Evolutionary conservation across 768 basidiomycete genomes (phyloP).

Genomic region (Mycena metata): DNA sequence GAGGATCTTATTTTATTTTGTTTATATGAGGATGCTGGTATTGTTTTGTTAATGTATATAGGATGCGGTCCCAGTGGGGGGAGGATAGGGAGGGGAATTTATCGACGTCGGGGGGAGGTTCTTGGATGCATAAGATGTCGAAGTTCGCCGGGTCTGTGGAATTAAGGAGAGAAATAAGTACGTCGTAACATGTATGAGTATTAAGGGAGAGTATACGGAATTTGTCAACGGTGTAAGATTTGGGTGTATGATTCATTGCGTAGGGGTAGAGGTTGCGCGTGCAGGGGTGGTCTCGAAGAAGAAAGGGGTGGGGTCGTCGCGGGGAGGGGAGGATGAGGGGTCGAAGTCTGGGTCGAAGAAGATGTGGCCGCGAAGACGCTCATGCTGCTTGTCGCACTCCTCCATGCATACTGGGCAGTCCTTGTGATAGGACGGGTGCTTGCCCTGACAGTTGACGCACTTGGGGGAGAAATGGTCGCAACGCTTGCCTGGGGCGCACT

Average conservation of each 20-base stretch:
- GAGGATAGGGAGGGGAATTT: slow-evolving; percentile 5
- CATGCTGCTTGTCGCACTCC: no score
- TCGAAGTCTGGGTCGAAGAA: no score
- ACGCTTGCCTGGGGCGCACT: no score
- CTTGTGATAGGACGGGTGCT: no score
- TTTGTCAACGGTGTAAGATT: slow-evolving; percentile 1
- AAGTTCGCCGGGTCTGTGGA: not conserved
- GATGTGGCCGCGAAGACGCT: no score
- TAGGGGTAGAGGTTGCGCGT: not conserved
- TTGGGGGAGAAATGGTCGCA: no score
- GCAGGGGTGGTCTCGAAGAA: no score
- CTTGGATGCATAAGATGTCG: slow-evolving; percentile 18
- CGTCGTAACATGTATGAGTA: not conserved
- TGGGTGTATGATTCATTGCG: not conserved
- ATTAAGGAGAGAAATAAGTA: slow-evolving; percentile 1
- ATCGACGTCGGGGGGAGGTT: slow-evolving; percentile 12
- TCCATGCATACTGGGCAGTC: no score
- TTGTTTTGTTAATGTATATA: slow-evolving; percentile 8
- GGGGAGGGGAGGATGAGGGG: no score
- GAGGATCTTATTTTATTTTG: slow-evolving; percentile 8
- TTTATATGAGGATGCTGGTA: not conserved
- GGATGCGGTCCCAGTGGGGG: slow-evolving; percentile 9
- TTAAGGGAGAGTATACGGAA: not conserved
- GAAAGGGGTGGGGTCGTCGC: not conserved
- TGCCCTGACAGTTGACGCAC: no score